Conservation (phyloP, 2,329 filamentous ascomycete genomes). For the Phaeosphaeria sp. region DNA sequence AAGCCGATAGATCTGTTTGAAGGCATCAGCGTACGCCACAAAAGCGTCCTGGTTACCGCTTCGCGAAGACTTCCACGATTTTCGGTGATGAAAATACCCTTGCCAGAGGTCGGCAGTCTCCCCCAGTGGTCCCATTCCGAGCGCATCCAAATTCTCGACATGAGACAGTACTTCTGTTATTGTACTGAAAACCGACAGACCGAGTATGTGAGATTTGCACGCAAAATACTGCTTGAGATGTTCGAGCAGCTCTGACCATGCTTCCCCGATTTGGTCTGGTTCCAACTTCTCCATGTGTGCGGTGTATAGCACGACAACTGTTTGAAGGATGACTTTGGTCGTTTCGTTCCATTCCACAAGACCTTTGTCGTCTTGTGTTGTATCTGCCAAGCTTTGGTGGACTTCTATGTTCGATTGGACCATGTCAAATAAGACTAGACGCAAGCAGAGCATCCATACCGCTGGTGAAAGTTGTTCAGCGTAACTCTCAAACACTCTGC, state of each 20-base stretch:
- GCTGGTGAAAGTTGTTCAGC: constrained; percentile 78
- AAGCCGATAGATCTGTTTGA: constrained; percentile 80
- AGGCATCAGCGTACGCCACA: constrained; percentile 80
- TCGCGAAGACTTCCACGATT: constrained; percentile 23
- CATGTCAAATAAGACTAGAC: constrained; percentile 80
- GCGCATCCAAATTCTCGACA: constrained; percentile 20
- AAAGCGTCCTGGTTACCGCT: constrained; percentile 76
- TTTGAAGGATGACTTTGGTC: constrained; percentile 47
- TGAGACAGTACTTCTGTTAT: constrained; percentile 50
- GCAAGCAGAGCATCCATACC: constrained; percentile 84
- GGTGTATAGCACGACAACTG: constrained; percentile 65
- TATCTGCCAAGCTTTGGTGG: constrained; percentile 26
- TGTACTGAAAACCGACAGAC: constrained; percentile 51
- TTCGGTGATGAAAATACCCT: constrained; percentile 38
- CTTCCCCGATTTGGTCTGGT: constrained; percentile 70
- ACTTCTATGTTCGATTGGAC: constrained; percentile 65
- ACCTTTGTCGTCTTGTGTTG: constrained; percentile 19
- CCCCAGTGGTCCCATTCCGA: constrained; percentile 35
- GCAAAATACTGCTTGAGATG: constrained; percentile 66
- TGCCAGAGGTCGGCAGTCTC: constrained; percentile 46
- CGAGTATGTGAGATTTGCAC: constrained; percentile 50
- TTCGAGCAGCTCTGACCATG: constrained; percentile 77
- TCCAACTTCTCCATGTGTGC: constrained; percentile 78
- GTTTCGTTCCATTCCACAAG: constrained; percentile 49
- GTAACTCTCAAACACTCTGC: constrained; percentile 91